Conservation (phyloP, 306 rosid genomes). For the Fagus sylvatica region DNA sequence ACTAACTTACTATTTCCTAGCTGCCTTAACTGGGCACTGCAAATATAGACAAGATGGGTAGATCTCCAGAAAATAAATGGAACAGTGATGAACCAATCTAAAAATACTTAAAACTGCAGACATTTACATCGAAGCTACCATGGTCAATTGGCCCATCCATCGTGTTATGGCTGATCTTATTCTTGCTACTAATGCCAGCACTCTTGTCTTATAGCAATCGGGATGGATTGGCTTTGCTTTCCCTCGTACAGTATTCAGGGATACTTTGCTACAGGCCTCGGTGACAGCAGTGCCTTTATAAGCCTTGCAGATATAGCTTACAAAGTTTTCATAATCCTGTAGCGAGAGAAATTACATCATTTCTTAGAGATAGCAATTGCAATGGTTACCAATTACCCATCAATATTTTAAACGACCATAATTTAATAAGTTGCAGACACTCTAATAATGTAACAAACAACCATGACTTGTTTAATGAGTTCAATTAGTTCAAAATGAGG, state of each 20-base stretch:
- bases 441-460: too few relatives aligned
- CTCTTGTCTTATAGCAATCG: slow-evolving; percentile 31
- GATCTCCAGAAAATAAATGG: not conserved
- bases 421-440: not conserved
- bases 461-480: too few relatives aligned
- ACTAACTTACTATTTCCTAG: not conserved
- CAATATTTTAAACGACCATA: not conserved
- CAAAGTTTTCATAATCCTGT: slow-evolving; percentile 75
- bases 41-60: not conserved
- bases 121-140: slow-evolving; percentile 28
- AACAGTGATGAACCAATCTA: slow-evolving; percentile 8
- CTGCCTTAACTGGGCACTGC: not conserved
- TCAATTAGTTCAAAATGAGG: not conserved
- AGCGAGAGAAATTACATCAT: slow-evolving; percentile 16
- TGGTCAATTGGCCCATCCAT: slow-evolving; percentile 44
- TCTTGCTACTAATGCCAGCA: slow-evolving; percentile 26
- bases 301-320: slow-evolving; percentile 71
- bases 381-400: not conserved
- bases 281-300: slow-evolving; percentile 52
- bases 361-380: not conserved
- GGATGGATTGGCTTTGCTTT: slow-evolving; percentile 23
- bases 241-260: slow-evolving; percentile 25
- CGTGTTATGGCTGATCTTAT: slow-evolving; percentile 43
- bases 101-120: not conserved
- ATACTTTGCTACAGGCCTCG: slow-evolving; percentile 45